Evolutionary conservation across 225 moss, liverwort and hornwort genomes (phyloP), one percentile per base, ranked within the genome.

Genomic region (Pseudisothecium myosuroides): DNA sequence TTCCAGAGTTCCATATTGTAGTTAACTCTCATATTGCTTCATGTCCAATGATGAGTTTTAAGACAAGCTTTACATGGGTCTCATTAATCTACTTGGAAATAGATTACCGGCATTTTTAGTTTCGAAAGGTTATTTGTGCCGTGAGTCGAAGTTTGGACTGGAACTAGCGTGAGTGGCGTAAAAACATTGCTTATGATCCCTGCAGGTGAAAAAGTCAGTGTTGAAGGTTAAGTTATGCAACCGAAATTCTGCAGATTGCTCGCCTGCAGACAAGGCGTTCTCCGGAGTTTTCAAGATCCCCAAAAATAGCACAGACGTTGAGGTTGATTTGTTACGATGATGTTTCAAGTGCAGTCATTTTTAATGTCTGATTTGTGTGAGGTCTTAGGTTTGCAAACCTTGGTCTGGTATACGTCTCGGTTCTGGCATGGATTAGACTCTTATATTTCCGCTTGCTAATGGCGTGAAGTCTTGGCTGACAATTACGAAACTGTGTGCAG

Each of bases 161-260:
- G 22, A 73, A 59, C 34, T 45, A 17, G 21, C 34, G 71, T 56
- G 66, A 67, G 60, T 76, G 62, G 80, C 61, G 26, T 71, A 61
- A 34, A 87, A 56, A 87, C 39, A 63, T 84, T 32, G 56, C 55
- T 43, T 77, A 62, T 64, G 37, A 47, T 85, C 41, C 39, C 84
- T 86, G 63, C 92, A 98, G 96, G 94, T 98, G 71, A 96, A 93
- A 79, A 91, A 88, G 47, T 96, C 95, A 73, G 93, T 90, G 23
- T 89, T 98, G 79, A 97, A 94, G 91, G 94, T 97, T 21, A 94
- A 92, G 88, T 71, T 96, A 34, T 98, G 98, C 91, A 90, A 94
- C 78, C 75, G 85, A 69, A 92, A 80, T 71, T 93, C 93, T 13
- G 32, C 82, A 49, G 94, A 91, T 83, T 97, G 97, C 89, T 92